Conservation (phyloP, 257 asterid species). For the Nicotiana attenuata region DNA sequence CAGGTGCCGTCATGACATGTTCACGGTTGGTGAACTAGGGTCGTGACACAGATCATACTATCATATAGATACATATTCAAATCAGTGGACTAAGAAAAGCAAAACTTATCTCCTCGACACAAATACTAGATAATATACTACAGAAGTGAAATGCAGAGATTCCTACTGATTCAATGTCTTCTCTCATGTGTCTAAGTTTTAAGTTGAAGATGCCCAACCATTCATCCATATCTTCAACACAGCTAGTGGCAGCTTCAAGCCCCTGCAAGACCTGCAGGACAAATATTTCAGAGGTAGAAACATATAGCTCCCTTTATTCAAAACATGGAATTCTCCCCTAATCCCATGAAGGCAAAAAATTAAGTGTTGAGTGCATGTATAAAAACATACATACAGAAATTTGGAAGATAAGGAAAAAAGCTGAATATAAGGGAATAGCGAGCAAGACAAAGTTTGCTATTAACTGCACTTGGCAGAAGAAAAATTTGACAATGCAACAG, state of each 20-base stretch:
- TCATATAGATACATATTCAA: not conserved
- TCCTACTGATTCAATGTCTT: slow-evolving; percentile 93
- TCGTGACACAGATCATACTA: too few relatives aligned
- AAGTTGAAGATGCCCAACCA: slow-evolving; percentile 93
- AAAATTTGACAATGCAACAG: not conserved
- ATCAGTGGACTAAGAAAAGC: not conserved
- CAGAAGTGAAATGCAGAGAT: slow-evolving; percentile 14
- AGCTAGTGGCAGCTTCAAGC: slow-evolving; percentile 68
- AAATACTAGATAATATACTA: not conserved
- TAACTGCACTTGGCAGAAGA: not conserved
- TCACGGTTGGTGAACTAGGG: too few relatives aligned
- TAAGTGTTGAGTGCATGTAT: not conserved
- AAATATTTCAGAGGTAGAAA: slow-evolving; percentile 16
- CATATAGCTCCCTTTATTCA: not conserved
- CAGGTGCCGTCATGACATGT: too few relatives aligned
- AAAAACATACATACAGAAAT: not conserved
- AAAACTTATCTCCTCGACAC: not conserved
- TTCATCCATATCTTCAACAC: slow-evolving; percentile 98
- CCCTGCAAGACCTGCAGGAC: slow-evolving; percentile 78
- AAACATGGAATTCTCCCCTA: slow-evolving; percentile 1
- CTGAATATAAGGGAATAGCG: not conserved
- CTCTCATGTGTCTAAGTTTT: slow-evolving; percentile 97
- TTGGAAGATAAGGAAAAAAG: slow-evolving; percentile 2
- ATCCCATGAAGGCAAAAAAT: not conserved
- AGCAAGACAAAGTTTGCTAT: not conserved